phyloP scores from a whole-genome alignment of 1,139 yeast species.

The Yamadazyma siamensis region DNA sequence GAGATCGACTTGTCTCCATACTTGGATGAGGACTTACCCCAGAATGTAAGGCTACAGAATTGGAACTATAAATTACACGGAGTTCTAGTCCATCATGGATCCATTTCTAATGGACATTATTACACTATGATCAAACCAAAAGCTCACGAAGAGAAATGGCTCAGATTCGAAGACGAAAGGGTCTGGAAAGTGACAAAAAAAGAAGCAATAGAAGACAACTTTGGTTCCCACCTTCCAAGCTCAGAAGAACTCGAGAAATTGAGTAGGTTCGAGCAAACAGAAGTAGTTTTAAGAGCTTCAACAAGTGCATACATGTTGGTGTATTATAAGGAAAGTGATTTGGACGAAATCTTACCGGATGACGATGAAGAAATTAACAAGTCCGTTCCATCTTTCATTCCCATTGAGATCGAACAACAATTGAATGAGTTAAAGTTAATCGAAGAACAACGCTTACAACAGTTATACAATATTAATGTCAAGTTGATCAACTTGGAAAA shows the following conservation, averaged over 20 bases:
- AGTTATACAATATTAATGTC: conserved; percentile 66
- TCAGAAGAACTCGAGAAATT: conserved; percentile 46
- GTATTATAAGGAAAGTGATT: conserved; percentile 67
- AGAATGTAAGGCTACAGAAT: conserved; percentile 47
- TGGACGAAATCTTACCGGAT: conserved; percentile 57
- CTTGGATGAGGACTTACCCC: conserved; percentile 56
- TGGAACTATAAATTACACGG: conserved; percentile 87
- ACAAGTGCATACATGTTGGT: conserved; percentile 98
- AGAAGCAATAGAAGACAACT: conserved; percentile 90
- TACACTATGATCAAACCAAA: conserved; percentile 90
- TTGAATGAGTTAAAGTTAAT: conserved; percentile 58
- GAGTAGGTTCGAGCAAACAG: conserved; percentile 60
- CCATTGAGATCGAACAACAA: conserved; percentile 60
- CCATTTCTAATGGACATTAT: conserved; percentile 93
- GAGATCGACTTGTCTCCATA: conserved; percentile 77
- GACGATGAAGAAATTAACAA: conserved; percentile 42
- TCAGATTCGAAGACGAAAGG: conserved; percentile 89
- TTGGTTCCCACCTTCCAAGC: conserved; percentile 68
- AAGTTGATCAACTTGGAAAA: conserved; percentile 51
- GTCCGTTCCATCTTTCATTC: conserved; percentile 65
- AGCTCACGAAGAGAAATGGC: conserved; percentile 65
- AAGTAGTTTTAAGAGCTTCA: conserved; percentile 66
- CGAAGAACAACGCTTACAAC: conserved; percentile 74
- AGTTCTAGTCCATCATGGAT: conserved; percentile 94
- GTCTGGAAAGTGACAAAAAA: conserved; percentile 82